Evolutionary conservation across 306 rosid genomes (phyloP), one percentile per base, ranked within the genome.

Genomic region (Comarum palustre): DNA sequence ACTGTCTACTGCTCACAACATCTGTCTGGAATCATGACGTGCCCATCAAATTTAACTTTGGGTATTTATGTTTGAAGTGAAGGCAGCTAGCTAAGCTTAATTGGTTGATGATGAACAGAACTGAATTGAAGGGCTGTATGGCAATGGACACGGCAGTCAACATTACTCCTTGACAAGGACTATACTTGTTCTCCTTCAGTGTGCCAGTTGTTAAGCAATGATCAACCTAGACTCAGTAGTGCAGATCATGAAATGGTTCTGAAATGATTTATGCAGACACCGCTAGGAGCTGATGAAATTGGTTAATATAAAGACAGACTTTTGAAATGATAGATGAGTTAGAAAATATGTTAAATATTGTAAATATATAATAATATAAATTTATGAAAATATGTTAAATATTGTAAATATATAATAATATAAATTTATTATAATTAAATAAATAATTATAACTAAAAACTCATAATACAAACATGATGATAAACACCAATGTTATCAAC

Each of bases 101-200:
- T 22, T 50, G 70, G 66, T 31, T 65, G 75, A 68, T 48, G 71
- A 75, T 66, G 75, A 77, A 55, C 20, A 57, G 58, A 80, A 50
- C 36, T 69, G 29, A 80, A 50, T 22, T 69, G 29, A 75, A 69
- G 17, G 19, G 36, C 16, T 52, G 60, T 20, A 68, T 74, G 69
- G 80, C 72, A 5, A 70, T n/a, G n/a, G n/a, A n/a, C n/a, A n/a
- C n/a, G n/a, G n/a, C n/a, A n/a, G n/a, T 60, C 66, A 79, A 71
- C 69, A 82, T 69, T 66, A 73, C 73, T 69, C 73, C 79, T 82
- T 82, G 83, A 78, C 36, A 43, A 45, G 22, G 78, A 78, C 80
- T 22, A 20, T 51, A 63, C 77, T 50, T 61, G 1, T 39, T 57
- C 73, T 69, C 72, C n/a, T 57, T 45, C 50, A 39, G 45, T 32